These are phyloP conservation scores for Xylaria polymorpha DNA, from an alignment of 2,329 filamentous ascomycete species.

Conservation along the genomic window DNA sequence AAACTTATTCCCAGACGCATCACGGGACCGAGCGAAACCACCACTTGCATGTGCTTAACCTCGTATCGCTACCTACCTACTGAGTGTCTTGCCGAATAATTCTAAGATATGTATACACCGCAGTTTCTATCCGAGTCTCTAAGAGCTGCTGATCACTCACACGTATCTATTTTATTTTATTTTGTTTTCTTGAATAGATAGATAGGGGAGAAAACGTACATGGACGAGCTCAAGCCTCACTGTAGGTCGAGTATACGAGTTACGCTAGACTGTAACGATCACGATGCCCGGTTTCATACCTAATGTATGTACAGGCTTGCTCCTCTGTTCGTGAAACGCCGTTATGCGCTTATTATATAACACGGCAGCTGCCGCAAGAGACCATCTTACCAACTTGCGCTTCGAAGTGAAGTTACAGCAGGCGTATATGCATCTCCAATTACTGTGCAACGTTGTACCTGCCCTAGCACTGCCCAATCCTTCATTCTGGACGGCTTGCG, in stretches of 20 bases:
- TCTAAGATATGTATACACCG: not conserved
- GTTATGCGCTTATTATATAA: slow-evolving; percentile 5
- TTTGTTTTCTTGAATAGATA: too few species aligned
- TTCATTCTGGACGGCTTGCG: not conserved
- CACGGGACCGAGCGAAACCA: not conserved
- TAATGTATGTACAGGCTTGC: not conserved
- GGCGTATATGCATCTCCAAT: not conserved
- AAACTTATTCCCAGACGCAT: not conserved
- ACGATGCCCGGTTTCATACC: not conserved
- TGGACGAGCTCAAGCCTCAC: too few species aligned
- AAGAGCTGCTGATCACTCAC: not conserved
- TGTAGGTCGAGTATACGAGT: not conserved
- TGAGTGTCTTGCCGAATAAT: not conserved
- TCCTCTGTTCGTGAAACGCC: not conserved
- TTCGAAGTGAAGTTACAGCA: not conserved
- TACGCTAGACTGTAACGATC: not conserved
- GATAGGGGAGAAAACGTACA: too few species aligned
- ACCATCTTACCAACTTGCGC: not conserved
- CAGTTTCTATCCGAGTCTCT: not conserved
- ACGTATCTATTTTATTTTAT: not conserved
- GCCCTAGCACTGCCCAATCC: slow-evolving; percentile 19
- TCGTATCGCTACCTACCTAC: not conserved
- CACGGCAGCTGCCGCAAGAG: not conserved
- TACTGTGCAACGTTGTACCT: slow-evolving; percentile 16
- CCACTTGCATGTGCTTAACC: not conserved